Evolutionary conservation across 306 rosid genomes (phyloP), one percentile per base, ranked within the genome.

Genomic region (Quercus parvula): DNA sequence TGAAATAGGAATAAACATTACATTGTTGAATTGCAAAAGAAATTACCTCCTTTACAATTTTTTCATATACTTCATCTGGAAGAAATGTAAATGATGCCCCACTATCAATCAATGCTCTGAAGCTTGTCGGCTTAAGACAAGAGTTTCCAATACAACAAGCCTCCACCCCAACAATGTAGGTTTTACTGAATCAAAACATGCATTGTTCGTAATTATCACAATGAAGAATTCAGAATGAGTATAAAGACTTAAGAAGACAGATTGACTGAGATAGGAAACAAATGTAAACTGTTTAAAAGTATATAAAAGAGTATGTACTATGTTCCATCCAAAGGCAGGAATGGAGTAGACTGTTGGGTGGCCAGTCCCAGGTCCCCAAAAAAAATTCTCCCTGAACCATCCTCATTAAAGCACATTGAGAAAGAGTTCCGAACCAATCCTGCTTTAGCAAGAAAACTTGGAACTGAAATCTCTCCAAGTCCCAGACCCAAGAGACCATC

Each of bases 401-500:
- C 97, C 74, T 90, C 87, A 70, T 87, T 66, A 81, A 92, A 87
- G 83, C 99, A 95, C 76, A 95, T 56, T 2, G 99, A 95, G 87
- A 95, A 95, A 41, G 97, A 91, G 84, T 95, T 86, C 44, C 10
- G 85, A n/a, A 86, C 82, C 61, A 90, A 68, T 86, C 95, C 99
- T 57, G 93, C 87, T 88, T 89, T 92, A 41, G 97, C 88, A 81
- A 95, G 94, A 76, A 88, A 71, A 83, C 91, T 92, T 25, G 93
- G 99, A 88, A 95, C 90, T 33, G 99, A 90, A 86, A 86, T 86
- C 68, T 90, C 87, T 79, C 97, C 99, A 33, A 88, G 90, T 75
- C 99, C 99, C 83, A 95, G 84, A 77, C 99, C 99, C 80, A 95
- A 28, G 77, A 95, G 85, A 78, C 99, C 99, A 89, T 95, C 97